Conservation (phyloP, 1,284 basidiomycete genomes). For the Phellopilus nigrolimitatus region DNA sequence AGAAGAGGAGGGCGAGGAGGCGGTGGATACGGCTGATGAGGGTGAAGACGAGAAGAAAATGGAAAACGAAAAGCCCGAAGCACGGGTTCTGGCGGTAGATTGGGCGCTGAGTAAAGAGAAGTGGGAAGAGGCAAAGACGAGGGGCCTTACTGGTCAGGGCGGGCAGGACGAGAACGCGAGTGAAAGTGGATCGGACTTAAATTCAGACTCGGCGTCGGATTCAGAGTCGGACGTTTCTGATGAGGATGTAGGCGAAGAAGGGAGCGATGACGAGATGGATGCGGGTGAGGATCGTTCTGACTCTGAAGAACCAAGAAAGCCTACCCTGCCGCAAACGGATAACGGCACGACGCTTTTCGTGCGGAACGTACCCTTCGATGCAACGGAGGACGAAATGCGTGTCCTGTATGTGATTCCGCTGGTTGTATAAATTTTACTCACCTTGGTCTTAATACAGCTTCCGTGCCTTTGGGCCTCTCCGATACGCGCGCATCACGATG, state of each 20-base stretch:
- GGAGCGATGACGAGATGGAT: constrained; percentile 36
- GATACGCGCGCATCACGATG: constrained; percentile 91
- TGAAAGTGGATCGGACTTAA: constrained; percentile 24
- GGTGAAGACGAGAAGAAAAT: constrained; percentile 37
- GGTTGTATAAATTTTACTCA: constrained; percentile 10
- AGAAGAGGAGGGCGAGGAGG: constrained; percentile 32
- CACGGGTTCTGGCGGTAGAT: constrained; percentile 83
- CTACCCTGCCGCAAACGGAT: constrained; percentile 73
- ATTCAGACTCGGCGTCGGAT: too few relatives aligned
- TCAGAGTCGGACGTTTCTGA: constrained; percentile 23
- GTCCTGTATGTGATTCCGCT: constrained; percentile 51
- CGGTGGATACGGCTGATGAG: constrained; percentile 33
- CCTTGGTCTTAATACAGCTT: constrained; percentile 50
- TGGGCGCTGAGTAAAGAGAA: constrained; percentile 95
- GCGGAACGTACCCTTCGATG: constrained; percentile 90
- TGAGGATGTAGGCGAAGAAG: constrained; percentile 25
- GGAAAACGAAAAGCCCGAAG: constrained; percentile 33
- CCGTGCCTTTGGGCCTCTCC: constrained; percentile 85
- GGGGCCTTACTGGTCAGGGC: constrained; percentile 30
- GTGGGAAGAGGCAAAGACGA: constrained; percentile 79
- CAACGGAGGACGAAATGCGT: constrained; percentile 87
- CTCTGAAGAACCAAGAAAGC: constrained; percentile 56
- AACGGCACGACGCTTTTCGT: constrained; percentile 91
- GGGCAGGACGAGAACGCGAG: constrained; percentile 36
- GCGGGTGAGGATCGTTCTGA: constrained; percentile 40